A percentile compares a stretch with the other conserved stretches of the same genome.
phyloP scores from a whole-genome alignment of 148 eudicot genomes.

The Camellia lanceoleosa region DNA sequence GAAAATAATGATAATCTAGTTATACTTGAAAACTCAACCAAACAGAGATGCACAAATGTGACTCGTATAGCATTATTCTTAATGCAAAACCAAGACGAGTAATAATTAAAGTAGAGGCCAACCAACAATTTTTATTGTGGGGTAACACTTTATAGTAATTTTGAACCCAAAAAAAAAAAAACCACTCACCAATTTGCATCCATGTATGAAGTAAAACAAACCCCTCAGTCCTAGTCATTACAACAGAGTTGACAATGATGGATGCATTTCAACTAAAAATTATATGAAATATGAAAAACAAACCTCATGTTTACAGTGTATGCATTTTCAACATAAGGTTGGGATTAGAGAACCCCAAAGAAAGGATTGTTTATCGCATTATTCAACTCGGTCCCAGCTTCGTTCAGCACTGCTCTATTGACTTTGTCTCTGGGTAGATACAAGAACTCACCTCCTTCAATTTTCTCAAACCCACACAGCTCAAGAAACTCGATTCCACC shows the following conservation, averaged over 20 bases:
- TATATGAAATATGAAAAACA: background rate
- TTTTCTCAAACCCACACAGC: constrained; percentile 85
- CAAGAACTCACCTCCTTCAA: constrained; percentile 84
- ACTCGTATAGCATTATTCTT: too few species aligned
- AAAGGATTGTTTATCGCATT: constrained; percentile 91
- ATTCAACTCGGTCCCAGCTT: constrained; percentile 87
- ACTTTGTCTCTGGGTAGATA: constrained; percentile 75
- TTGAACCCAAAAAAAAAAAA: background rate
- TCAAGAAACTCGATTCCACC: constrained; percentile 95
- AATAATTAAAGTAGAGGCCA: background rate
- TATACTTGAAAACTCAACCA: too few species aligned
- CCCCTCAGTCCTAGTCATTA: background rate
- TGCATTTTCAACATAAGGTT: background rate
- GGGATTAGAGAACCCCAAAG: constrained; percentile 76
- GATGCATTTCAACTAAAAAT: background rate
- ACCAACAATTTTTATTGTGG: background rate
- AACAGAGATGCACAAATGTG: too few species aligned
- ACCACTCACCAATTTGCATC: background rate
- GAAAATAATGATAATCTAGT: too few species aligned
- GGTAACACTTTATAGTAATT: background rate
- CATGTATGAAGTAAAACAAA: background rate
- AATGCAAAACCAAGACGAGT: background rate
- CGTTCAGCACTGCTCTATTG: constrained; percentile 60
- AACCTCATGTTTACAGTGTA: constrained; percentile 3
- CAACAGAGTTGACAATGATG: background rate